A percentile compares a stretch with the other conserved stretches of the same genome.
Conservation (phyloP, 2,329 filamentous ascomycete species). For the Fusarium sp. region DNA sequence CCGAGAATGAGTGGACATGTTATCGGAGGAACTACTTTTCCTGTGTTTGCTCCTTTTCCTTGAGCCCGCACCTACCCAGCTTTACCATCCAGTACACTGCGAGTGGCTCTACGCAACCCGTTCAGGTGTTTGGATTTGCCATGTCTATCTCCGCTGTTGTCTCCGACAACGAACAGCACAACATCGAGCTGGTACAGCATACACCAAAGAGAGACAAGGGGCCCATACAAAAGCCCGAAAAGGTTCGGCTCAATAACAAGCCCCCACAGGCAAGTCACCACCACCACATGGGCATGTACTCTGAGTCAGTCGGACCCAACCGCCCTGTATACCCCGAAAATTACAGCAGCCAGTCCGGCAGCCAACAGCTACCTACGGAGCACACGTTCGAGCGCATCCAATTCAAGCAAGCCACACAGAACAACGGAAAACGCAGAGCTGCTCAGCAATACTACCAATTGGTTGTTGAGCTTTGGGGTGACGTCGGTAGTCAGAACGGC, state of each 20-base stretch:
- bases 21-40: conserved; percentile 93
- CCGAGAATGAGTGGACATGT: conserved; percentile 88
- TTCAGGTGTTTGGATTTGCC: conserved; percentile 77
- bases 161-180: conserved; percentile 78
- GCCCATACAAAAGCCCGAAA: conserved; percentile 79
- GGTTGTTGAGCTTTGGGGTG: conserved; percentile 84
- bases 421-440: conserved; percentile 90
- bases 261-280: conserved; percentile 64
- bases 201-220: conserved; percentile 93
- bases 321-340: conserved; percentile 55
- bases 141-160: conserved; percentile 89
- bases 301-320: conserved; percentile 47
- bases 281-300: conserved; percentile 59
- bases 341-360: conserved; percentile 46
- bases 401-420: conserved; percentile 93
- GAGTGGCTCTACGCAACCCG: conserved; percentile 64
- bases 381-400: conserved; percentile 88
- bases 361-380: conserved; percentile 60
- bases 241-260: conserved; percentile 75
- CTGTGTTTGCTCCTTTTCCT: conserved; percentile 80
- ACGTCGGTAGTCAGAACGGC: conserved; percentile 63
- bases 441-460: conserved; percentile 94
- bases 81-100: conserved; percentile 63
- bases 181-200: conserved; percentile 87
- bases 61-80: conserved; percentile 67